Percentiles rank a stretch among this genome's conserved stretches.
These are phyloP conservation scores for Fusarium sp. DNA, from an alignment of 2,329 filamentous ascomycete species.

Conservation along the genomic window DNA sequence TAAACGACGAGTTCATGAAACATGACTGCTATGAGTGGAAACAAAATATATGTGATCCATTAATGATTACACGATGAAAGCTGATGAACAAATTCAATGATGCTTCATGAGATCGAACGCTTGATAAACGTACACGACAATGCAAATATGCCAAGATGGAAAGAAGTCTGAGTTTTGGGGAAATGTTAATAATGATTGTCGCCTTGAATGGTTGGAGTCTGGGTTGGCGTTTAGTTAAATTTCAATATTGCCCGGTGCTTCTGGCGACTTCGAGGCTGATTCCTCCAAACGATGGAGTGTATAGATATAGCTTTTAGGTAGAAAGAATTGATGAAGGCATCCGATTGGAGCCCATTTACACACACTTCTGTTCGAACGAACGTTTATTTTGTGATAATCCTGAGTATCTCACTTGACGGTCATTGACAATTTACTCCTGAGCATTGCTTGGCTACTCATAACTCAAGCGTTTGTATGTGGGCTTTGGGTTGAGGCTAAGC, in stretches of 20 bases:
- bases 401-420: no score
- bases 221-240: background rate
- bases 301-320: background rate
- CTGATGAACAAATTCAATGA: background rate
- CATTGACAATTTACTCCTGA: no score
- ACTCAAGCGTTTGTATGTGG: no score
- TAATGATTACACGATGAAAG: constrained; percentile 19
- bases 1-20: constrained; percentile 10
- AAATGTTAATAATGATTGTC: background rate
- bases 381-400: no score
- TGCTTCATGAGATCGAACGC: background rate
- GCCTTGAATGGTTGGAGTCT: background rate
- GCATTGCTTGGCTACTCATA: no score
- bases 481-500: no score
- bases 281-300: background rate
- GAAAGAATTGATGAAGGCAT: background rate
- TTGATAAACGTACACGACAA: background rate
- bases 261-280: background rate
- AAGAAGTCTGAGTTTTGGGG: background rate
- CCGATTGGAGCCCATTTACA: background rate
- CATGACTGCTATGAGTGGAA: constrained; percentile 14
- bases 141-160: background rate
- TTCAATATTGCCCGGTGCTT: background rate
- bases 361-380: background rate
- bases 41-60: constrained; percentile 8